phyloP scores from a whole-genome alignment of 139 green algal species.

The Tetradesmus lagerheimii region DNA sequence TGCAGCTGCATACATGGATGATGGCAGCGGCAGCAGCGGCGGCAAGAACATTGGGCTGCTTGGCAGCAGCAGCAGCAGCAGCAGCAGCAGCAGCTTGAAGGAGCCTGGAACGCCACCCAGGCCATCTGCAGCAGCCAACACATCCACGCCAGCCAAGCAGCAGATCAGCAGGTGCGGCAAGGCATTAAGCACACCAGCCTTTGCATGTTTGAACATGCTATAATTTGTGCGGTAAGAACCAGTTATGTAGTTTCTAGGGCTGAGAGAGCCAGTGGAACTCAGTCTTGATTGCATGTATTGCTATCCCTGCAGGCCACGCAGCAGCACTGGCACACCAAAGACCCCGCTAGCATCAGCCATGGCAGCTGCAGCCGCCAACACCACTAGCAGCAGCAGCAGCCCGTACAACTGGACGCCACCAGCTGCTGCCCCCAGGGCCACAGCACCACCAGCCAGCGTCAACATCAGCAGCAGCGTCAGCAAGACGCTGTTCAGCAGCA shows the following conservation, averaged over 20 bases:
- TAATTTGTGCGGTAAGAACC: too few species aligned
- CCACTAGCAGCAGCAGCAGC: neutral
- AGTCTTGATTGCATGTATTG: neutral
- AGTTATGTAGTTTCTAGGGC: too few species aligned
- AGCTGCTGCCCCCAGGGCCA: neutral
- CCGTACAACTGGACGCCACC: neutral
- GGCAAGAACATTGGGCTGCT: neutral
- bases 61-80: conserved; percentile 8
- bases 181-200: too few species aligned
- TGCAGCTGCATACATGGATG: neutral
- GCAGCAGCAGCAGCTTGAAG: neutral
- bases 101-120: neutral
- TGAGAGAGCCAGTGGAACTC: neutral
- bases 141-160: neutral
- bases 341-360: neutral
- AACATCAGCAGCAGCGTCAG: conserved; percentile 17
- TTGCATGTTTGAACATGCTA: too few species aligned
- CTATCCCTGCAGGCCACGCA: neutral
- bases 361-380: neutral
- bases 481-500: neutral
- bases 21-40: neutral
- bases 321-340: neutral
- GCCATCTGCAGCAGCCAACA: neutral
- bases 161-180: neutral
- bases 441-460: neutral